A percentile compares a stretch with the other conserved stretches of the same genome.
These are phyloP conservation scores for Pyronema domesticum DNA, from an alignment of 495 filamentous ascomycete species.

Conservation along the genomic window DNA sequence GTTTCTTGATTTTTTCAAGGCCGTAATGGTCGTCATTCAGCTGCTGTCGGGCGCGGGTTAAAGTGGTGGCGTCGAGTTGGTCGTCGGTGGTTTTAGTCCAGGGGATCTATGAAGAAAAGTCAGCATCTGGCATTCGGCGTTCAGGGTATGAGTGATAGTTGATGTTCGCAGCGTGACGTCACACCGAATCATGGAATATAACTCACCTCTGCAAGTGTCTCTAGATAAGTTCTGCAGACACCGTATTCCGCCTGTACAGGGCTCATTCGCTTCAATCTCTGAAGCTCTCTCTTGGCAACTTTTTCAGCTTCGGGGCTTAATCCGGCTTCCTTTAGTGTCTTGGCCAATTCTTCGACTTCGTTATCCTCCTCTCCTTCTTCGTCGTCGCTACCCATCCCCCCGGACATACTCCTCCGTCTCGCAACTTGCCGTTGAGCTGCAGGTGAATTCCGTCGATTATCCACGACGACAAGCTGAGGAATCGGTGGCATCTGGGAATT, in stretches of 20 bases:
- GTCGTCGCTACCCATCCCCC: slow-evolving; percentile 34
- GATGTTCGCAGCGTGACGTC: neutral
- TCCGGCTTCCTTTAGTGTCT: slow-evolving; percentile 63
- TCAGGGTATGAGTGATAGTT: neutral
- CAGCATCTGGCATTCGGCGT: neutral
- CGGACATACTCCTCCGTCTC: slow-evolving; percentile 34
- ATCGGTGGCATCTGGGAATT: slow-evolving; percentile 15
- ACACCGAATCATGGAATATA: slow-evolving; percentile 1
- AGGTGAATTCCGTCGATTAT: slow-evolving; percentile 29
- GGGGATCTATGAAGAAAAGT: slow-evolving; percentile 38
- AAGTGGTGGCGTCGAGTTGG: slow-evolving; percentile 62
- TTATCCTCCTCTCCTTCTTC: slow-evolving; percentile 57
- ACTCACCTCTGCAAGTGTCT: slow-evolving; percentile 60
- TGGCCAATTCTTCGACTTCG: slow-evolving; percentile 81
- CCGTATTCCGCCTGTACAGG: slow-evolving; percentile 90
- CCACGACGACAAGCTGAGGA: slow-evolving; percentile 17
- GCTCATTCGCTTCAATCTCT: slow-evolving; percentile 82
- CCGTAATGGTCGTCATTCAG: slow-evolving; percentile 95
- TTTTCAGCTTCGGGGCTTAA: slow-evolving; percentile 48
- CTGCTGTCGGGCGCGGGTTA: slow-evolving; percentile 67
- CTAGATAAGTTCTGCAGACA: slow-evolving; percentile 82
- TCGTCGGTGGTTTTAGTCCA: slow-evolving; percentile 81
- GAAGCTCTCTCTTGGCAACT: slow-evolving; percentile 75
- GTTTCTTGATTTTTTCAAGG: slow-evolving; percentile 92
- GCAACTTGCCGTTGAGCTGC: slow-evolving; percentile 26